Evolutionary conservation across 768 basidiomycete species (phyloP).

Genomic region (Leccinum pellstonianum): DNA sequence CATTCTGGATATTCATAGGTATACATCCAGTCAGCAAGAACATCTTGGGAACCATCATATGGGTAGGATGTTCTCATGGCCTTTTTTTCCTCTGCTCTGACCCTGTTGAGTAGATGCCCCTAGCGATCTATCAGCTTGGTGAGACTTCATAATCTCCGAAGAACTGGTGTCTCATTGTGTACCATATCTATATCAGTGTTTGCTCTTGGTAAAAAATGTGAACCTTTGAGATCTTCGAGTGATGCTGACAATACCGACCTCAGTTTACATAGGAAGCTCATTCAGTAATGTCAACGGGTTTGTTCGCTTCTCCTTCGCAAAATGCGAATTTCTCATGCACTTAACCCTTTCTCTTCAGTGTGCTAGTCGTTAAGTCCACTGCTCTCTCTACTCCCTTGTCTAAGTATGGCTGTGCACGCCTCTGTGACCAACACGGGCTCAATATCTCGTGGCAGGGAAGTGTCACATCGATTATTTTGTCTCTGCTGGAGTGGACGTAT

Average conservation of each 20-base stretch:
- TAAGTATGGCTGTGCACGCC: neutral
- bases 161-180: neutral
- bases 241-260: neutral
- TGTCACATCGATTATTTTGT: neutral
- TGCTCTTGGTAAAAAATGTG: neutral
- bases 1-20: neutral
- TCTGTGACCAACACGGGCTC: neutral
- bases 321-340: neutral
- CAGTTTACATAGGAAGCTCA: neutral
- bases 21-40: neutral
- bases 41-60: neutral
- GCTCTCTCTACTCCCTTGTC: neutral
- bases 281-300: neutral
- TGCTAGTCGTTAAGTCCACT: neutral
- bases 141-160: neutral
- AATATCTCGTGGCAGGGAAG: neutral
- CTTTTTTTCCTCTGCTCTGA: neutral
- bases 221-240: neutral
- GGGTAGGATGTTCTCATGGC: neutral
- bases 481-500: neutral
- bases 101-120: neutral
- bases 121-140: constrained; percentile 4
- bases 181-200: neutral
- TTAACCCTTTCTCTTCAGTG: neutral
- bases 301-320: neutral